These are phyloP conservation scores for Annulohypoxylon moriforme DNA, from an alignment of 495 filamentous ascomycete genomes.

Conservation along the genomic window DNA sequence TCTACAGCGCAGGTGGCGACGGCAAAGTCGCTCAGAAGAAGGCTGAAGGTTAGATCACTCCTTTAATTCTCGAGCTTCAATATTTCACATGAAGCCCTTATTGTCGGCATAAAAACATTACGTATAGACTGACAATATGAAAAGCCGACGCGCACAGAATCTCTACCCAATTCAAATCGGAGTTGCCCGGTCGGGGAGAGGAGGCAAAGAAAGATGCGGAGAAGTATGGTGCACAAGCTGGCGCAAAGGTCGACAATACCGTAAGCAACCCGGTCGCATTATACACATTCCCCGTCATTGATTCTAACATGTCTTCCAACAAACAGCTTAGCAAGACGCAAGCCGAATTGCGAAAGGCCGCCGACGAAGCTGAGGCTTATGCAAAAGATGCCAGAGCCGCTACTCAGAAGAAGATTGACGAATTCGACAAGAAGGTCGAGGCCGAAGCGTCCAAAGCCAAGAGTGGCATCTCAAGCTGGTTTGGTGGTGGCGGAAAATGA, in stretches of 20 bases:
- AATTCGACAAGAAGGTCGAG: slow-evolving; percentile 80
- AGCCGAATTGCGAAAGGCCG: slow-evolving; percentile 66
- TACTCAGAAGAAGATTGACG: slow-evolving; percentile 76
- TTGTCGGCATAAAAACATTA: background rate
- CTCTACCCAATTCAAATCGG: slow-evolving; percentile 71
- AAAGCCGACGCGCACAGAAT: slow-evolving; percentile 73
- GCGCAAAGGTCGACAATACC: slow-evolving; percentile 58
- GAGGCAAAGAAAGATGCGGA: slow-evolving; percentile 56
- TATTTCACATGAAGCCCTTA: background rate
- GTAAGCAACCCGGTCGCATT: slow-evolving; percentile 46
- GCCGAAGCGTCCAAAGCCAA: slow-evolving; percentile 81
- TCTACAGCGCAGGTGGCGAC: slow-evolving; percentile 87
- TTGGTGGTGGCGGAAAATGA: slow-evolving; percentile 72
- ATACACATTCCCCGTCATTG: background rate
- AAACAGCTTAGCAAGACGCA: slow-evolving; percentile 71
- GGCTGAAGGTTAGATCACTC: slow-evolving; percentile 71
- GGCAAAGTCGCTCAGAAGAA: slow-evolving; percentile 84
- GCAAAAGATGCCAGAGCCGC: slow-evolving; percentile 67
- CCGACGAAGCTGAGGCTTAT: slow-evolving; percentile 67
- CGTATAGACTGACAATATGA: slow-evolving; percentile 27
- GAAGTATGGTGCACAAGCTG: slow-evolving; percentile 56
- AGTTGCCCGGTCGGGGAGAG: slow-evolving; percentile 57
- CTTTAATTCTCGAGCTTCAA: background rate
- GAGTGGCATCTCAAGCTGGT: slow-evolving; percentile 81
- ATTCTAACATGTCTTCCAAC: slow-evolving; percentile 22